phyloP scores from a whole-genome alignment of 2,329 filamentous ascomycete species.

The Fusarium pseudoanthophilum region DNA sequence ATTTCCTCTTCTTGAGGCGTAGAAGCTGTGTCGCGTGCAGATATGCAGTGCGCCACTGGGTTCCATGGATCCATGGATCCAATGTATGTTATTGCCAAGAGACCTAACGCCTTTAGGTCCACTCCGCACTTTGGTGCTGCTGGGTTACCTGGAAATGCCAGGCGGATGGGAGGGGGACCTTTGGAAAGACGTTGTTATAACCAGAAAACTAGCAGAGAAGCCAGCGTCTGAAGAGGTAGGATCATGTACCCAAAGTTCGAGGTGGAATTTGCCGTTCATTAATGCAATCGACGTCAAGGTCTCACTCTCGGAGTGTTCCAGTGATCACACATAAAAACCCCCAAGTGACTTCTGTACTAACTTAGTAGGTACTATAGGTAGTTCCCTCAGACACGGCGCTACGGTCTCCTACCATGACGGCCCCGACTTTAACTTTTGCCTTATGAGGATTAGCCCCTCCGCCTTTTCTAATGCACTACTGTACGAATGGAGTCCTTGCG shows the following conservation, averaged over 20 bases:
- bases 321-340: slow-evolving; percentile 11
- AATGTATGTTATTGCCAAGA: slow-evolving; percentile 10
- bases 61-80: slow-evolving; percentile 1
- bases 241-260: background rate
- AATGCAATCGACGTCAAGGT: slow-evolving; percentile 2
- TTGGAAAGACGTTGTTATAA: background rate
- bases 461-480: slow-evolving; percentile 36
- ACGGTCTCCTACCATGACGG: slow-evolving; percentile 28
- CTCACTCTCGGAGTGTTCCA: slow-evolving; percentile 24
- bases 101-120: slow-evolving; percentile 18
- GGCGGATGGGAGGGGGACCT: background rate
- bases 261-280: background rate
- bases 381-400: slow-evolving; percentile 18
- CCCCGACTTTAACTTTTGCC: slow-evolving; percentile 26
- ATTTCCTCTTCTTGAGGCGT: background rate
- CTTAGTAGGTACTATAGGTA: too few species aligned
- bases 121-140: slow-evolving; percentile 26
- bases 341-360: slow-evolving; percentile 5
- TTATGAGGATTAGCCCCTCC: slow-evolving; percentile 31
- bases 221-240: background rate
- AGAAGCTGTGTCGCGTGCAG: slow-evolving; percentile 36
- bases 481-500: slow-evolving; percentile 33
- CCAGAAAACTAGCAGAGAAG: background rate
- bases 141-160: background rate
- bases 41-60: slow-evolving; percentile 26